These are phyloP conservation scores for Pythium sp. DNA, from an alignment of 352 stramenopile genomes.

Conservation along the genomic window DNA sequence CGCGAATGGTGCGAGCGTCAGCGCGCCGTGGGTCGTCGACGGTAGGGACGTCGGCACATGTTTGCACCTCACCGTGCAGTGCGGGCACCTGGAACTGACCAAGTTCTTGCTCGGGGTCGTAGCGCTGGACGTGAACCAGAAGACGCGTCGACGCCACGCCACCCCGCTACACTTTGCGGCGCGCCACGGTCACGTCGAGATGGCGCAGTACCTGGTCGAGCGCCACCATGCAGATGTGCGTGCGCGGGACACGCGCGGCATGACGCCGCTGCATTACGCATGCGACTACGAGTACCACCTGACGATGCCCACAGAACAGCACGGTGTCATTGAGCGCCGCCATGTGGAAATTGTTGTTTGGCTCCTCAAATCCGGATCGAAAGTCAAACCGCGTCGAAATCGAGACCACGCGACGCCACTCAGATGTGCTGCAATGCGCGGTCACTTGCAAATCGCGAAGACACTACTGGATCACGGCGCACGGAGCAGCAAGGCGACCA, in stretches of 20 bases:
- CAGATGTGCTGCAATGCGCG: constrained; percentile 28
- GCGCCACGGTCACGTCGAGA: constrained; percentile 18
- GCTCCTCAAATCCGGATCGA: constrained; percentile 22
- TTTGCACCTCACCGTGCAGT: constrained; percentile 33
- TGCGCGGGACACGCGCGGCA: constrained; percentile 24
- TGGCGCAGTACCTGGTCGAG: constrained; percentile 28
- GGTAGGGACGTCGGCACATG: constrained; percentile 21
- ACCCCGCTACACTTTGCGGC: constrained; percentile 26
- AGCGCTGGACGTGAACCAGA: constrained; percentile 21
- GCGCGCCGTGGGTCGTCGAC: constrained; percentile 11
- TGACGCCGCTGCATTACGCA: constrained; percentile 41
- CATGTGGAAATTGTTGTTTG: constrained; percentile 28
- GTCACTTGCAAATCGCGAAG: constrained; percentile 29
- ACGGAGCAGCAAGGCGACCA: constrained; percentile 13
- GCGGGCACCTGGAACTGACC: constrained; percentile 22
- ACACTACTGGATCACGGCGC: constrained; percentile 34
- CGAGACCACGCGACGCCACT: constrained; percentile 29
- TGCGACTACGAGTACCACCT: constrained; percentile 26
- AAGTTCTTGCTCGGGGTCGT: constrained; percentile 25
- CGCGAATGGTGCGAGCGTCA: constrained; percentile 24
- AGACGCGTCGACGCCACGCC: background rate
- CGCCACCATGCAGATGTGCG: constrained; percentile 22
- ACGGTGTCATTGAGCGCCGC: constrained; percentile 4
- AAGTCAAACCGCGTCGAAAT: constrained; percentile 17
- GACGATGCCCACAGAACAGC: constrained; percentile 21